phyloP scores from a whole-genome alignment of 148 eudicot genomes.

The Rhododendron kiyosumense region DNA sequence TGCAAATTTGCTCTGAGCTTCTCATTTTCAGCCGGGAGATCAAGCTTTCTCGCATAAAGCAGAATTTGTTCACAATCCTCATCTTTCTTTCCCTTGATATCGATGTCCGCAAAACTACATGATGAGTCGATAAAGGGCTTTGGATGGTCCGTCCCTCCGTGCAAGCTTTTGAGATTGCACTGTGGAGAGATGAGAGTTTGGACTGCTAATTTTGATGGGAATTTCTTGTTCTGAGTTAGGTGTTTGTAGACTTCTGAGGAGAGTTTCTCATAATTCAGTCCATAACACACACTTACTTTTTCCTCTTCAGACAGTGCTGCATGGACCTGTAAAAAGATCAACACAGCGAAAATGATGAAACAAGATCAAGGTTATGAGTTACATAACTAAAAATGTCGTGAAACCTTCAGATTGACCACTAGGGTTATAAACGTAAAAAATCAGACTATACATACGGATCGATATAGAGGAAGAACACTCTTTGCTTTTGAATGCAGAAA shows the following conservation, averaged over 20 bases:
- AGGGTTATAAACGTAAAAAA: not conserved
- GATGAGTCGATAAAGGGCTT: conserved; percentile 28
- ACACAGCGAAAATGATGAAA: not conserved
- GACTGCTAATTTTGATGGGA: conserved; percentile 51
- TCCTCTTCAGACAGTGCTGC: conserved; percentile 59
- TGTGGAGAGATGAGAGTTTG: conserved; percentile 55
- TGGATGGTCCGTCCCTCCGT: conserved; percentile 23
- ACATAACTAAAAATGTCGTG: not conserved
- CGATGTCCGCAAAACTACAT: conserved; percentile 7
- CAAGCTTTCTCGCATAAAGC: conserved; percentile 38
- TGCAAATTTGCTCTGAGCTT: conserved; percentile 50
- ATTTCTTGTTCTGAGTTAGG: conserved; percentile 47
- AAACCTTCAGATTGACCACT: not conserved
- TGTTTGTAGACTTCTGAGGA: conserved; percentile 47
- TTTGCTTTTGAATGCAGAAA: not conserved
- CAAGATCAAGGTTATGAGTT: not conserved
- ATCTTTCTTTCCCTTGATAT: conserved; percentile 15
- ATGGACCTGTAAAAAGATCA: conserved; percentile 47
- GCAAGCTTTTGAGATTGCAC: conserved; percentile 46
- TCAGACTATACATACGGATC: not conserved
- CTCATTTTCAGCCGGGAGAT: conserved; percentile 45
- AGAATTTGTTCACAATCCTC: conserved; percentile 32
- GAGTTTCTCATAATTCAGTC: conserved; percentile 64
- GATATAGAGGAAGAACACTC: not conserved
- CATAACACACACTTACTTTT: conserved; percentile 41